phyloP scores from a whole-genome alignment of 305 asterid species.

The Fraxinus floribunda region DNA sequence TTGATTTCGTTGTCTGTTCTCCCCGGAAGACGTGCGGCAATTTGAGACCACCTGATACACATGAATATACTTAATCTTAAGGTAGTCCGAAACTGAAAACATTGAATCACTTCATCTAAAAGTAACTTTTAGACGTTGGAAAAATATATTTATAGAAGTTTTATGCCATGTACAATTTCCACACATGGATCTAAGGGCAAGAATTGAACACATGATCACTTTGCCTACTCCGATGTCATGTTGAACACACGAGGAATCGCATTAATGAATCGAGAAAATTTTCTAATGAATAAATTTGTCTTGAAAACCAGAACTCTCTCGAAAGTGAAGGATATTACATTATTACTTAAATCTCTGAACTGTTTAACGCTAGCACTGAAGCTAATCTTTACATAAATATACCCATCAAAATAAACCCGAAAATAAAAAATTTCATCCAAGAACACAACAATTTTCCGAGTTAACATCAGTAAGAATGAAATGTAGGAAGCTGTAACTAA shows the following conservation, averaged over 20 bases:
- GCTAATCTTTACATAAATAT: not conserved
- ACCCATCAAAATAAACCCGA: not conserved
- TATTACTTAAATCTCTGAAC: not conserved
- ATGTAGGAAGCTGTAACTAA: not conserved
- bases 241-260: not conserved
- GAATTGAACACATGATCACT: not conserved
- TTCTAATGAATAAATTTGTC: not conserved
- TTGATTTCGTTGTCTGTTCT: slow-evolving; percentile 92
- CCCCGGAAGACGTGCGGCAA: slow-evolving; percentile 89
- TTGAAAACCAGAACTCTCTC: not conserved
- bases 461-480: not conserved
- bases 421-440: not conserved
- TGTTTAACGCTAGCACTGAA: not conserved
- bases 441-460: not conserved
- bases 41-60: slow-evolving; percentile 81
- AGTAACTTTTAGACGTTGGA: not conserved
- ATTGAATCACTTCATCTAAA: not conserved
- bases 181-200: not conserved
- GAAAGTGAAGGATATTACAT: not conserved
- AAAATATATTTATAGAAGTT: too few relatives aligned
- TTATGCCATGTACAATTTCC: not conserved
- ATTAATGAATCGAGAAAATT: not conserved
- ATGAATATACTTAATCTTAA: not conserved
- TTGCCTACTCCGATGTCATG: not conserved
- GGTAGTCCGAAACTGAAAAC: not conserved